Conservation (phyloP, 129 eudicot genomes). For the Smallanthus sonchifolius region DNA sequence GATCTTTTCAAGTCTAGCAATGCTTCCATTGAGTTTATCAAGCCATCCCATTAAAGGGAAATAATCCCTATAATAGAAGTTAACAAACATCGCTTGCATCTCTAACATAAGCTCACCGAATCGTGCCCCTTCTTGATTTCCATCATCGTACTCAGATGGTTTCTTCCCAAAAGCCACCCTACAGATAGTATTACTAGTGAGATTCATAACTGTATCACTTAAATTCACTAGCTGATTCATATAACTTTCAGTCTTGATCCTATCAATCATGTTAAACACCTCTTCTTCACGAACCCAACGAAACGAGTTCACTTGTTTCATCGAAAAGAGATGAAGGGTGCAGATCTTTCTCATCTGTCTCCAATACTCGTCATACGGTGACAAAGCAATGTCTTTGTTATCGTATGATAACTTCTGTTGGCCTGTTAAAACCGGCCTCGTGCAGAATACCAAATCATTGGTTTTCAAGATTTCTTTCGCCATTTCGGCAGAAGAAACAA, state of each 20-base stretch:
- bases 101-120: constrained; percentile 20
- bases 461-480: constrained; percentile 38
- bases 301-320: constrained; percentile 30
- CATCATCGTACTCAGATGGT: not conserved
- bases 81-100: constrained; percentile 13
- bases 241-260: not conserved
- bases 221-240: not conserved
- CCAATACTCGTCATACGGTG: constrained; percentile 34
- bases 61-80: constrained; percentile 29
- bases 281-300: constrained; percentile 29
- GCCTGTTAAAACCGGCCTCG: constrained; percentile 19
- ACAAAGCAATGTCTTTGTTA: constrained; percentile 15
- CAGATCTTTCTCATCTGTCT: constrained; percentile 19
- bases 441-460: constrained; percentile 23
- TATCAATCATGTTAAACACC: constrained; percentile 19
- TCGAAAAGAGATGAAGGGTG: constrained; percentile 28
- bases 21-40: constrained; percentile 36
- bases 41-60: constrained; percentile 45
- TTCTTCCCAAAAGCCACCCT: constrained; percentile 36
- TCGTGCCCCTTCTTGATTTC: not conserved
- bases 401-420: constrained; percentile 9
- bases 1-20: constrained; percentile 16
- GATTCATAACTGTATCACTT: constrained; percentile 7
- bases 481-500: constrained; percentile 26
- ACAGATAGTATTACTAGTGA: constrained; percentile 26